Conservation (phyloP, 768 basidiomycete species). For the Boletus sensibilis region DNA sequence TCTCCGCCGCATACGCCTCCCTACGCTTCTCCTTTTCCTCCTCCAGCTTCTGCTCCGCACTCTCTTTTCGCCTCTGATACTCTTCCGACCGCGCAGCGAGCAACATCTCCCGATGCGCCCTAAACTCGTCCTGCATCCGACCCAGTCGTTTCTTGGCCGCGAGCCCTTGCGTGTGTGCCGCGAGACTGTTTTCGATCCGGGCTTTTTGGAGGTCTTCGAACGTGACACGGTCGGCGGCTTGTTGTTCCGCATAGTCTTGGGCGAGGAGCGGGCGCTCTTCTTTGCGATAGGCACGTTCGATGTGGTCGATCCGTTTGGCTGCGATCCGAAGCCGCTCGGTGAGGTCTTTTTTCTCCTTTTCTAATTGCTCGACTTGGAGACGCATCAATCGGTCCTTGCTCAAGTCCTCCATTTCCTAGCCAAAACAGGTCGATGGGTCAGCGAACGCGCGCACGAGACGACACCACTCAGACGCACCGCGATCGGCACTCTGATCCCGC, state of each 20-base stretch:
- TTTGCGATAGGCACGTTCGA: conserved; percentile 92
- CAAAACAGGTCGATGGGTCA: background rate
- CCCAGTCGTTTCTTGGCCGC: conserved; percentile 72
- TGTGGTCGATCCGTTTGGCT: conserved; percentile 89
- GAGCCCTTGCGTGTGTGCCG: conserved; percentile 63
- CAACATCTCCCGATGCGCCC: conserved; percentile 49
- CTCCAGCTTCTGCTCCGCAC: conserved; percentile 66
- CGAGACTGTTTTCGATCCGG: conserved; percentile 53
- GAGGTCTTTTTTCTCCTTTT: conserved; percentile 93
- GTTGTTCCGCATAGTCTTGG: conserved; percentile 85
- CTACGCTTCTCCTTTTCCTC: conserved; percentile 81
- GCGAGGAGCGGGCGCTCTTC: conserved; percentile 85
- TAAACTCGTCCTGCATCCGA: conserved; percentile 73
- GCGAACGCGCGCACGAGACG: background rate
- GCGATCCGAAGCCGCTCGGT: conserved; percentile 78
- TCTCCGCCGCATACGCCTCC: conserved; percentile 59
- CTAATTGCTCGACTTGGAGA: conserved; percentile 91
- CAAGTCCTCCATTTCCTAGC: conserved; percentile 74
- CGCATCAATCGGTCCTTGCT: conserved; percentile 85
- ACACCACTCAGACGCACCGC: conserved; percentile 45
- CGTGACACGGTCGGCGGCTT: conserved; percentile 67
- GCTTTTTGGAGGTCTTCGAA: conserved; percentile 62
- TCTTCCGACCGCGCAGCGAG: conserved; percentile 61
- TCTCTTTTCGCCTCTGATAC: conserved; percentile 52
- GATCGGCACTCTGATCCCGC: conserved; percentile 68